These are phyloP conservation scores for Backusella tuberculispora DNA, from an alignment of 192 early-diverging fungal species.

Conservation along the genomic window DNA sequence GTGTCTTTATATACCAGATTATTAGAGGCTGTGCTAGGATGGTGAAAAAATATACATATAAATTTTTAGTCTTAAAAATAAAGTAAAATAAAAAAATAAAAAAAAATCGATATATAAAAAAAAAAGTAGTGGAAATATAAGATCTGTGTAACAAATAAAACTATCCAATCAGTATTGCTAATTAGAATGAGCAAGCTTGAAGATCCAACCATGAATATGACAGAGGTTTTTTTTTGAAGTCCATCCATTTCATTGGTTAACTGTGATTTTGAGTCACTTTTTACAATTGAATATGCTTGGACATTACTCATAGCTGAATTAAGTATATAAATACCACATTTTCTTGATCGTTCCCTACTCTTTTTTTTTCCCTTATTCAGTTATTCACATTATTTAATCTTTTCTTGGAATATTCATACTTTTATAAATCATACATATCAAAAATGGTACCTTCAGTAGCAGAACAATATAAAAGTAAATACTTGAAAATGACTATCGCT, in stretches of 20 bases:
- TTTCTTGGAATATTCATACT: not conserved
- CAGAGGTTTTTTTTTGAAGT: not conserved
- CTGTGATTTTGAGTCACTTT: constrained; percentile 17
- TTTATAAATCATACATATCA: not conserved
- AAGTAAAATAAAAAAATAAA: constrained; percentile 15
- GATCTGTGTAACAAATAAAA: not conserved
- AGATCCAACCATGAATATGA: constrained; percentile 16
- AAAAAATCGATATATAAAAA: too few relatives aligned
- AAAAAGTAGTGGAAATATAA: not conserved
- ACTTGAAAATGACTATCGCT: not conserved
- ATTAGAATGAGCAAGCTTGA: constrained; percentile 25
- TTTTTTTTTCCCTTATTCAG: not conserved
- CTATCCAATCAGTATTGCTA: constrained; percentile 15
- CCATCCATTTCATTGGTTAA: not conserved
- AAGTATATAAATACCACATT: constrained; percentile 1
- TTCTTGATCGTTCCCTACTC: not conserved
- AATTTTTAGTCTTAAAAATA: not conserved
- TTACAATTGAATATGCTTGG: not conserved
- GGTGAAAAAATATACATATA: not conserved
- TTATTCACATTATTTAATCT: not conserved
- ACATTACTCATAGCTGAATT: not conserved
- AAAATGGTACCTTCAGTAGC: not conserved
- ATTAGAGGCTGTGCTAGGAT: not conserved
- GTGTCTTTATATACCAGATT: constrained; percentile 6
- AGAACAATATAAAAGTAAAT: constrained; percentile 23